Conservation (phyloP, 208 protist species). For the Hexamita inflata region DNA sequence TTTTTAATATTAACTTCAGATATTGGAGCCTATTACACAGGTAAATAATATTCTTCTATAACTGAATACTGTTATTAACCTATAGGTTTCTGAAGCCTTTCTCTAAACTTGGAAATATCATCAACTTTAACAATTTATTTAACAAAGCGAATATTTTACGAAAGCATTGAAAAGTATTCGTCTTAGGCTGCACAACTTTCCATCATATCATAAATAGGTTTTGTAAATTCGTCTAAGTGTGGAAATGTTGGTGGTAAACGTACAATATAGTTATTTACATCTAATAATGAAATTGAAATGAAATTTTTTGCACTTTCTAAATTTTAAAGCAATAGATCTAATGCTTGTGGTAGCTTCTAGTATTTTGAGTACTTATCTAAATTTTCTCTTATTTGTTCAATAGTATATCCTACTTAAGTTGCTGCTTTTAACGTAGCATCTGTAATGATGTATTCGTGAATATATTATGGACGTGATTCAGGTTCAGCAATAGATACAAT, state of each 20-base stretch:
- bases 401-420: not conserved
- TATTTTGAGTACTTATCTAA: slow-evolving; percentile 10
- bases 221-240: not conserved
- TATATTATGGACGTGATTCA: not conserved
- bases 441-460: slow-evolving; percentile 21
- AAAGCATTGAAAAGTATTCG: not conserved
- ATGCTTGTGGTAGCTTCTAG: not conserved
- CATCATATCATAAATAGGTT: not conserved
- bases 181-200: not conserved
- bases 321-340: not conserved
- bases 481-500: slow-evolving; percentile 14
- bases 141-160: not conserved
- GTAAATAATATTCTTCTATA: not conserved
- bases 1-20: not conserved
- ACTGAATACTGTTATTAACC: not conserved
- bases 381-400: not conserved
- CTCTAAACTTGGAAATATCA: not conserved
- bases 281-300: not conserved
- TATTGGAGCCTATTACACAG: too few relatives aligned
- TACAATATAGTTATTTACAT: not conserved
- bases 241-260: not conserved
- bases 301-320: not conserved
- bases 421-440: not conserved
- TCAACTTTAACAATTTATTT: not conserved
- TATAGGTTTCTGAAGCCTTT: not conserved